phyloP scores from a whole-genome alignment of 1,284 basidiomycete genomes.

The Fomitiporia mediterranea region DNA sequence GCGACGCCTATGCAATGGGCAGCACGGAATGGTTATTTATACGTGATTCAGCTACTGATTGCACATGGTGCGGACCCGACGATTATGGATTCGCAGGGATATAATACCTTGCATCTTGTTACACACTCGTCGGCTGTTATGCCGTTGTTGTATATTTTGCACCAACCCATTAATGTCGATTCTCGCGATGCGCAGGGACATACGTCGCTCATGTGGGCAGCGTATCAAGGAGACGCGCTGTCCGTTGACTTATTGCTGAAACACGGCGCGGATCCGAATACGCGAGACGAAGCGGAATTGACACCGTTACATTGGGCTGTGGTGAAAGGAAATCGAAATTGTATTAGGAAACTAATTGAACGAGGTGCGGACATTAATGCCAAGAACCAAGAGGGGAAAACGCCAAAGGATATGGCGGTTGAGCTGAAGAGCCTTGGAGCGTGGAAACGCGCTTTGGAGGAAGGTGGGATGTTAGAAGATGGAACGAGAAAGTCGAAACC shows the following conservation, averaged over 20 bases:
- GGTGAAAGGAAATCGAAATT: conserved; percentile 88
- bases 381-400: conserved; percentile 83
- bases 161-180: conserved; percentile 87
- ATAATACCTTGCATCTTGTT: conserved; percentile 93
- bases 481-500: conserved; percentile 66
- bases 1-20: conserved; percentile 99
- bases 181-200: conserved; percentile 89
- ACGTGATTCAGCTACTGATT: conserved; percentile 89
- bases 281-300: conserved; percentile 79
- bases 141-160: conserved; percentile 89
- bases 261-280: conserved; percentile 78
- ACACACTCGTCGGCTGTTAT: conserved; percentile 94
- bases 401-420: conserved; percentile 90
- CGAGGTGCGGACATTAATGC: conserved; percentile 80
- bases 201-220: conserved; percentile 98
- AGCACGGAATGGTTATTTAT: conserved; percentile 92
- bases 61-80: conserved; percentile 89
- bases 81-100: conserved; percentile 89
- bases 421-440: conserved; percentile 89
- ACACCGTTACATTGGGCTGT: conserved; percentile 98
- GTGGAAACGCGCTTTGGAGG: conserved; percentile 84
- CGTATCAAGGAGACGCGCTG: conserved; percentile 96
- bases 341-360: conserved; percentile 81
- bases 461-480: conserved; percentile 76
- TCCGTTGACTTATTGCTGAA: conserved; percentile 89